phyloP scores from a whole-genome alignment of 768 basidiomycete genomes.

The Russula griseocarnosa region DNA sequence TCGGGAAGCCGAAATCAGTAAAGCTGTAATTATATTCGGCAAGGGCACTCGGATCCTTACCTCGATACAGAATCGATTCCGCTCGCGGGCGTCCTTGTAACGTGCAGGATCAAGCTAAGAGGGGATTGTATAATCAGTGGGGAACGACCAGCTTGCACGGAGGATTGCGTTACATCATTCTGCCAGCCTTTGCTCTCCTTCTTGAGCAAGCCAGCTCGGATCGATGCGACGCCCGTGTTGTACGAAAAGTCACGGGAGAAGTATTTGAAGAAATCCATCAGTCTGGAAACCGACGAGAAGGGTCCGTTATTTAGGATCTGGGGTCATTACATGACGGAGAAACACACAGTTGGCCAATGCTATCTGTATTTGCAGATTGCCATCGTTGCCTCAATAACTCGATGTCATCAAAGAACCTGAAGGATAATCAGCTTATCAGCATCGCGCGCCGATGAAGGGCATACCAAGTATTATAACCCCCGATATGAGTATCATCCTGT shows the following conservation, averaged over 20 bases:
- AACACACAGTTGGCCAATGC: conserved; percentile 85
- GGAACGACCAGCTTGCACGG: not conserved
- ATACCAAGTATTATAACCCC: conserved; percentile 76
- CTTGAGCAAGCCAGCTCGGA: conserved; percentile 81
- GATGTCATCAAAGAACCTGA: conserved; percentile 93
- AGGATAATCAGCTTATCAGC: not conserved
- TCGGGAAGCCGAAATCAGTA: not conserved
- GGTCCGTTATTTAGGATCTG: conserved; percentile 8
- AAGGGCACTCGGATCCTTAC: conserved; percentile 39
- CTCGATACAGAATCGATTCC: conserved; percentile 95
- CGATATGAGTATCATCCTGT: conserved; percentile 76
- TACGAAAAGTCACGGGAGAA: conserved; percentile 92
- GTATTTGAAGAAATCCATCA: conserved; percentile 98
- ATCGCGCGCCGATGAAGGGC: not conserved
- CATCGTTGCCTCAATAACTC: conserved; percentile 87
- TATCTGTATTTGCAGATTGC: conserved; percentile 90
- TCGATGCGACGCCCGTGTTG: conserved; percentile 86
- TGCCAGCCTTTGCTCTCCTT: conserved; percentile 96
- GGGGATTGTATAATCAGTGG: not conserved
- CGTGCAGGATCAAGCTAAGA: conserved; percentile 36
- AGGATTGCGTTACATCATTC: conserved; percentile 48
- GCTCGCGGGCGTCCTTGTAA: conserved; percentile 72
- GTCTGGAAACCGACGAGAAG: conserved; percentile 43
- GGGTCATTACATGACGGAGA: conserved; percentile 1
- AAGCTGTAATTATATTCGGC: not conserved